A percentile compares a stretch with the other conserved stretches of the same genome.
Evolutionary conservation across 768 basidiomycete genomes (phyloP).

Genomic region (Agrocybe chaxingu): DNA sequence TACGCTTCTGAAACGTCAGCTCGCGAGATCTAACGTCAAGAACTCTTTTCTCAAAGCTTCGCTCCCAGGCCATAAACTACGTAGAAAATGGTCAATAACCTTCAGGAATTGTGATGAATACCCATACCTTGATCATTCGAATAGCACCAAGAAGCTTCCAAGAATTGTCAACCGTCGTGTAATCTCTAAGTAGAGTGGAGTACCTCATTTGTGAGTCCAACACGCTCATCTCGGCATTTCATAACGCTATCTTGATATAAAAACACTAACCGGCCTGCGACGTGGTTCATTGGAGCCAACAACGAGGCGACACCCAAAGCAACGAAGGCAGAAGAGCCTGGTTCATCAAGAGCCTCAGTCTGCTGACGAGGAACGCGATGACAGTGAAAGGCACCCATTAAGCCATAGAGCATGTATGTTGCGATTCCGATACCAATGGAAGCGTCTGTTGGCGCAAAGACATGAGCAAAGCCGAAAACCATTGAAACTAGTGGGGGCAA

Average conservation of each 20-base stretch:
- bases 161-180: constrained; percentile 20
- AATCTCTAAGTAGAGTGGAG: constrained; percentile 31
- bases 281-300: constrained; percentile 19
- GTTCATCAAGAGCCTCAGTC: not conserved
- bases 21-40: constrained; percentile 57
- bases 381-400: constrained; percentile 9
- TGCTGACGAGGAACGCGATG: not conserved
- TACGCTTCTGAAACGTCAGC: constrained; percentile 60
- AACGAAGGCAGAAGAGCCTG: constrained; percentile 18
- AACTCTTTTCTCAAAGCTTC: constrained; percentile 62
- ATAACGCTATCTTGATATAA: constrained; percentile 40
- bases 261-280: constrained; percentile 17
- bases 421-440: constrained; percentile 18
- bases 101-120: not conserved
- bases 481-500: not conserved
- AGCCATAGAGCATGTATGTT: constrained; percentile 14
- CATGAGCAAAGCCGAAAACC: not conserved
- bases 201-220: constrained; percentile 76
- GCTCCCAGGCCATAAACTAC: constrained; percentile 73
- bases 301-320: constrained; percentile 17
- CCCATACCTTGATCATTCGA: constrained; percentile 13
- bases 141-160: constrained; percentile 12
- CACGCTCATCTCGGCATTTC: constrained; percentile 73
- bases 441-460: constrained; percentile 9
- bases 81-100: not conserved